Percentiles rank a stretch among this genome's conserved stretches.
Evolutionary conservation across 163 green algal genomes (phyloP).

Genomic region (Trebouxia gelatinosa): DNA sequence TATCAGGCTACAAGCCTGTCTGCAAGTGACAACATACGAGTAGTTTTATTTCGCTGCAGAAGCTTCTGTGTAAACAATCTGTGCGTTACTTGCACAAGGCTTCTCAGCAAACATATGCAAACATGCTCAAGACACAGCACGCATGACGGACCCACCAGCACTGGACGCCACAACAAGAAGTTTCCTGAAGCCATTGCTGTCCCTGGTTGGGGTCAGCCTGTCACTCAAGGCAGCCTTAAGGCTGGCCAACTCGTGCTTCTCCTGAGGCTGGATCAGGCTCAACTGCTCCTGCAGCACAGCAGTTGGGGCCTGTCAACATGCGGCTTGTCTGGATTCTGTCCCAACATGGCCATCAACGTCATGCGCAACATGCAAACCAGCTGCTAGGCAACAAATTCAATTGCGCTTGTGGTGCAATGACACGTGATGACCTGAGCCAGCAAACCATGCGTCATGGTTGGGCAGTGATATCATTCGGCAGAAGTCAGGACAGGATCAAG

Average conservation of each 20-base stretch:
- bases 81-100: too few relatives aligned
- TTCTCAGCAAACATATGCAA: too few relatives aligned
- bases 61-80: too few relatives aligned
- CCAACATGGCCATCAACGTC: background rate
- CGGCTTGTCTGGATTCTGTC: background rate
- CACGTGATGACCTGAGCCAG: background rate
- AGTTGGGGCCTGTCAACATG: background rate
- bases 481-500: background rate
- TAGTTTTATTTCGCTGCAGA: too few relatives aligned
- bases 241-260: conserved; percentile 51
- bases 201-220: conserved; percentile 53
- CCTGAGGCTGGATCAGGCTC: conserved; percentile 54
- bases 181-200: conserved; percentile 82
- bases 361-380: too few relatives aligned
- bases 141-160: conserved; percentile 22
- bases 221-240: conserved; percentile 50
- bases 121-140: too few relatives aligned
- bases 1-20: too few relatives aligned
- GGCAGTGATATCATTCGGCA: background rate
- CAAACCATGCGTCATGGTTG: too few relatives aligned
- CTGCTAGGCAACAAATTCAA: background rate
- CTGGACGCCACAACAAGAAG: conserved; percentile 69
- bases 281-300: conserved; percentile 55
- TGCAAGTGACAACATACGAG: too few relatives aligned
- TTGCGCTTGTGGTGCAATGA: background rate